Evolutionary conservation across 306 rosid genomes (phyloP).

Genomic region (Macrotyloma uniflorum): DNA sequence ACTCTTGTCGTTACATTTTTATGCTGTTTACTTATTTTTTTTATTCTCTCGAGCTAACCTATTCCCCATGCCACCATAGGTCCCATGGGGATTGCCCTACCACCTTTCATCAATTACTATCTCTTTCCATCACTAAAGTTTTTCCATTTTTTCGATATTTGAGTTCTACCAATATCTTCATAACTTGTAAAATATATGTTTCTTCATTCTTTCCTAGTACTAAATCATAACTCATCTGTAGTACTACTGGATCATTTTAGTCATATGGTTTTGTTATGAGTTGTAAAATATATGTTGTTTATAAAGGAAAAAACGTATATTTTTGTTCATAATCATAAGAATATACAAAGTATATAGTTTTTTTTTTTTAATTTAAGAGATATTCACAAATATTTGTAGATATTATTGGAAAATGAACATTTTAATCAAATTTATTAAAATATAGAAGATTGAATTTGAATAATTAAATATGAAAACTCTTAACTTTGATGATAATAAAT

Average conservation of each 20-base stretch:
- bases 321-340: too few species aligned
- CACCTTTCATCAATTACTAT: conserved; percentile 4
- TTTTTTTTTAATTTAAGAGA: too few species aligned
- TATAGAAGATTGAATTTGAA: too few species aligned
- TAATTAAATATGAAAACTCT: too few species aligned
- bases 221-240: background rate
- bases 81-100: conserved; percentile 12
- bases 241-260: background rate
- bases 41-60: conserved; percentile 35
- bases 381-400: too few species aligned
- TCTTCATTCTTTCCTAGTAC: background rate
- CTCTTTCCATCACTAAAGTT: background rate
- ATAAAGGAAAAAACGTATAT: too few species aligned
- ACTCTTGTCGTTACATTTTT: conserved; percentile 51
- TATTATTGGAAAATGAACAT: too few species aligned
- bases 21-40: background rate
- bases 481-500: too few species aligned
- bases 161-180: background rate
- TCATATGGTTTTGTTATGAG: too few species aligned
- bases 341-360: too few species aligned
- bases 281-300: too few species aligned
- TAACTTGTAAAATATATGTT: background rate
- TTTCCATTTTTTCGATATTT: background rate
- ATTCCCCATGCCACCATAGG: conserved; percentile 19
- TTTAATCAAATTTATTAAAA: too few species aligned